Conservation (phyloP, 2,329 filamentous ascomycete species). For the Xylariaceae sp. region DNA sequence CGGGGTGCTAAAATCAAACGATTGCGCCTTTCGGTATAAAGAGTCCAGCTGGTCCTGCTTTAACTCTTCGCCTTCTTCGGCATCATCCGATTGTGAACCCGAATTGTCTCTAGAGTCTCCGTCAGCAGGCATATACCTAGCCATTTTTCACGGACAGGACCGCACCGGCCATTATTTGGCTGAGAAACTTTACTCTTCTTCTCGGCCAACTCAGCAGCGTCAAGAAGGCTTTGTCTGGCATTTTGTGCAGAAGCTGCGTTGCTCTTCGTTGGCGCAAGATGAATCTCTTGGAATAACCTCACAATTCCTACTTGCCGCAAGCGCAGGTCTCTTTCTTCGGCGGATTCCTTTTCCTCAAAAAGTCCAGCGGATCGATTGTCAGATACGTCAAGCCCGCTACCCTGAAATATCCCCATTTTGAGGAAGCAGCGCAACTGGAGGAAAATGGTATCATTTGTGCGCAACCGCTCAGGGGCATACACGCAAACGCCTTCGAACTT, state of each 20-base stretch:
- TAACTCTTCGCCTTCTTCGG: constrained; percentile 82
- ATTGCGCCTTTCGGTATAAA: constrained; percentile 91
- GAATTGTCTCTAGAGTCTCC: constrained; percentile 29
- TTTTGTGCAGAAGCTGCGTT: constrained; percentile 71
- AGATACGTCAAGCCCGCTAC: constrained; percentile 54
- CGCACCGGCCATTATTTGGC: constrained; percentile 20
- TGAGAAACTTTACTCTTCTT: constrained; percentile 59
- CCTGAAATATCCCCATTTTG: constrained; percentile 67
- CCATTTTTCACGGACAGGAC: neutral
- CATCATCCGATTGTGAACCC: constrained; percentile 53
- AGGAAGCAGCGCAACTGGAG: constrained; percentile 78
- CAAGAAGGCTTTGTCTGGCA: constrained; percentile 75
- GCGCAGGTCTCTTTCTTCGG: constrained; percentile 77
- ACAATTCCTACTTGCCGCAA: constrained; percentile 83
- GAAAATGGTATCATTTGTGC: constrained; percentile 92
- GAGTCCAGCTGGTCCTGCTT: constrained; percentile 94
- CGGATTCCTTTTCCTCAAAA: constrained; percentile 80
- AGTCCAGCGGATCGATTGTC: constrained; percentile 67
- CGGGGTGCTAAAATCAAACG: constrained; percentile 90
- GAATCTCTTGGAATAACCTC: constrained; percentile 83
- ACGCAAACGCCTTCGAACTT: constrained; percentile 83
- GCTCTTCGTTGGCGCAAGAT: constrained; percentile 67
- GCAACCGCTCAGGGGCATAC: constrained; percentile 76
- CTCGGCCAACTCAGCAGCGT: constrained; percentile 84
- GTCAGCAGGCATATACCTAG: neutral